Conservation (phyloP, 345 rosid species). For the Pugionium cornutum region DNA sequence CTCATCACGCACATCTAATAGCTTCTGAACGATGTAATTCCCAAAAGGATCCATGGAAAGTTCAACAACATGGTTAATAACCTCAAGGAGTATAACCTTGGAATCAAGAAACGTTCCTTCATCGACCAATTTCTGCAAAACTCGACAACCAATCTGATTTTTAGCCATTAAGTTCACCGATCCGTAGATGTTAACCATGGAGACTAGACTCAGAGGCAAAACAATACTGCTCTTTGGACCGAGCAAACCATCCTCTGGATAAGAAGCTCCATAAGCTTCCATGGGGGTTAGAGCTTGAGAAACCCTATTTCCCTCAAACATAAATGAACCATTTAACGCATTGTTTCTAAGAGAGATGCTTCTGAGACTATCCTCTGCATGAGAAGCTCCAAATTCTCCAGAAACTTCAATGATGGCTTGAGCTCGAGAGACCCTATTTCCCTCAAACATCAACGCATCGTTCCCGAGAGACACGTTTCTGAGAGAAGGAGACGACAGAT, state of each 20-base stretch:
- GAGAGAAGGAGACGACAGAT: constrained; percentile 16
- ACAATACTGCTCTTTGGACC: not conserved
- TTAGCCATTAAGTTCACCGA: constrained; percentile 51
- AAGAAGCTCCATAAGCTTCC: constrained; percentile 32
- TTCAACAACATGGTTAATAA: constrained; percentile 47
- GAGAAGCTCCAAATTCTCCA: constrained; percentile 13
- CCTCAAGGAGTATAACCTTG: constrained; percentile 42
- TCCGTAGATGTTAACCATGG: constrained; percentile 47
- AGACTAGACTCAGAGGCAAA: constrained; percentile 35
- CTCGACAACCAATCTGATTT: constrained; percentile 58
- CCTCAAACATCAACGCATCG: constrained; percentile 35
- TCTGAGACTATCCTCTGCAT: constrained; percentile 4
- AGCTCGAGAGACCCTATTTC: constrained; percentile 37
- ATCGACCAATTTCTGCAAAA: constrained; percentile 53
- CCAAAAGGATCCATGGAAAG: constrained; percentile 62
- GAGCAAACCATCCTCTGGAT: too few relatives aligned
- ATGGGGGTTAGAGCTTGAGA: constrained; percentile 37
- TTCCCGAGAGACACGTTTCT: not conserved
- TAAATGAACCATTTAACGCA: constrained; percentile 7
- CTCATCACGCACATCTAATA: constrained; percentile 49
- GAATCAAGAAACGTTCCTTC: constrained; percentile 48
- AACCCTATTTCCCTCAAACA: constrained; percentile 33
- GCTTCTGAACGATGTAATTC: constrained; percentile 62
- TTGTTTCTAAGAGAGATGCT: not conserved
- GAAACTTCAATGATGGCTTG: constrained; percentile 34